Evolutionary conservation across 2,329 filamentous ascomycete species (phyloP).

Genomic region (Ophiocordyceps sinensis): DNA sequence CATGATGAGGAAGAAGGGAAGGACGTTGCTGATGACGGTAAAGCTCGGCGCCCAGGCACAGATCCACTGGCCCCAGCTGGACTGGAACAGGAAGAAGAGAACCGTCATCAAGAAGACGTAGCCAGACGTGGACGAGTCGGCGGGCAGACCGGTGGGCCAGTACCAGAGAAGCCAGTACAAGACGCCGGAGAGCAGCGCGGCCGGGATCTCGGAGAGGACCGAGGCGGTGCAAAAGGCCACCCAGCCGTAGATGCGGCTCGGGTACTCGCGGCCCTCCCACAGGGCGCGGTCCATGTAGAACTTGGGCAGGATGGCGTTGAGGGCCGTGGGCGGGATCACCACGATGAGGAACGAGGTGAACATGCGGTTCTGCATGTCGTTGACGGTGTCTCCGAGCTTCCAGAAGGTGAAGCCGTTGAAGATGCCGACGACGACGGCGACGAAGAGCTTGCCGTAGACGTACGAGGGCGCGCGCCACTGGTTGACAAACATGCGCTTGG

Average conservation of each 20-base stretch:
- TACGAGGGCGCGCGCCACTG: slow-evolving; percentile 56
- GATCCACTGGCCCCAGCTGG: slow-evolving; percentile 53
- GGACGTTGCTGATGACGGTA: slow-evolving; percentile 48
- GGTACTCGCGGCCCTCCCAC: slow-evolving; percentile 58
- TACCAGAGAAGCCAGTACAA: slow-evolving; percentile 39
- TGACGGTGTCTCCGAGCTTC: slow-evolving; percentile 38
- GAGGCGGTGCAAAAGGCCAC: slow-evolving; percentile 51
- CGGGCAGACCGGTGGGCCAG: slow-evolving; percentile 33
- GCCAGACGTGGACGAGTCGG: slow-evolving; percentile 34
- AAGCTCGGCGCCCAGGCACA: slow-evolving; percentile 53
- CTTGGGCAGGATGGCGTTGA: slow-evolving; percentile 63
- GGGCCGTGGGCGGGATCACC: slow-evolving; percentile 58
- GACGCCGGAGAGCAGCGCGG: slow-evolving; percentile 48
- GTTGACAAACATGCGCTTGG: slow-evolving; percentile 42
- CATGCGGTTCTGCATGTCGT: slow-evolving; percentile 55
- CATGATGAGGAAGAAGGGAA: slow-evolving; percentile 57
- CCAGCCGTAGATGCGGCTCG: slow-evolving; percentile 72
- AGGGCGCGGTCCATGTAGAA: slow-evolving; percentile 52
- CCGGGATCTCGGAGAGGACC: slow-evolving; percentile 57
- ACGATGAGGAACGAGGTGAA: slow-evolving; percentile 68
- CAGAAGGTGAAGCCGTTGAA: slow-evolving; percentile 63
- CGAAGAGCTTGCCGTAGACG: slow-evolving; percentile 44
- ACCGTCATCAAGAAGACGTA: slow-evolving; percentile 51
- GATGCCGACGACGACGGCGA: slow-evolving; percentile 47
- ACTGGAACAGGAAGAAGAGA: slow-evolving; percentile 51